A percentile compares a stretch with the other conserved stretches of the same genome.
Evolutionary conservation across 495 filamentous ascomycete species (phyloP).

Genomic region (Penicillium riverlandense): DNA sequence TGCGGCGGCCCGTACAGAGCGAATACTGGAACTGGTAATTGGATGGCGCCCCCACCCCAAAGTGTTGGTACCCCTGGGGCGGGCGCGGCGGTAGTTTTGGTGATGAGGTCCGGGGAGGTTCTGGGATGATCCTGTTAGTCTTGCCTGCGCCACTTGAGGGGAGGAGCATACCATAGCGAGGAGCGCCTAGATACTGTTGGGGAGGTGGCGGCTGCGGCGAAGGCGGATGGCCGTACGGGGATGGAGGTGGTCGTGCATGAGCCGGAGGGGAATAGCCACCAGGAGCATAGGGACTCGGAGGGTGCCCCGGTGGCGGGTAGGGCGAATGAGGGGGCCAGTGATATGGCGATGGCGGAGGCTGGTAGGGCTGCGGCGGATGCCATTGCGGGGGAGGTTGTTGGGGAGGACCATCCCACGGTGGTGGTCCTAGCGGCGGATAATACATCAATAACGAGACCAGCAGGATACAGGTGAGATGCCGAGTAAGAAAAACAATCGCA

Average conservation of each 20-base stretch:
- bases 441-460: conserved; percentile 2
- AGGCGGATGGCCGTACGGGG: conserved; percentile 7
- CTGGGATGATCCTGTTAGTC: not conserved
- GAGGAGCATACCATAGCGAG: not conserved
- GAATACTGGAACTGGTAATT: conserved; percentile 86
- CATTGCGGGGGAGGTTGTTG: conserved; percentile 11
- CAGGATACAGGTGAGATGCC: conserved; percentile 3
- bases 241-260: not conserved
- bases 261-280: not conserved
- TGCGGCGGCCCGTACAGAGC: conserved; percentile 79
- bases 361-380: conserved; percentile 10
- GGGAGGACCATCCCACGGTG: conserved; percentile 13
- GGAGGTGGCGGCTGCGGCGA: conserved; percentile 13
- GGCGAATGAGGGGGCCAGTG: conserved; percentile 11
- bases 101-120: conserved; percentile 6
- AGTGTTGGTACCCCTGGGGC: conserved; percentile 42
- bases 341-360: conserved; percentile 13
- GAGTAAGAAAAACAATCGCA: not conserved
- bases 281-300: not conserved
- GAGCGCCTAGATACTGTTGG: conserved; percentile 1
- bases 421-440: conserved; percentile 19
- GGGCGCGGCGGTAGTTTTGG: conserved; percentile 29
- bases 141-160: not conserved
- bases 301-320: not conserved
- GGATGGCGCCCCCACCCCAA: conserved; percentile 70